Conservation (phyloP, 2,329 filamentous ascomycete species). For the Verticillium klebahnii region DNA sequence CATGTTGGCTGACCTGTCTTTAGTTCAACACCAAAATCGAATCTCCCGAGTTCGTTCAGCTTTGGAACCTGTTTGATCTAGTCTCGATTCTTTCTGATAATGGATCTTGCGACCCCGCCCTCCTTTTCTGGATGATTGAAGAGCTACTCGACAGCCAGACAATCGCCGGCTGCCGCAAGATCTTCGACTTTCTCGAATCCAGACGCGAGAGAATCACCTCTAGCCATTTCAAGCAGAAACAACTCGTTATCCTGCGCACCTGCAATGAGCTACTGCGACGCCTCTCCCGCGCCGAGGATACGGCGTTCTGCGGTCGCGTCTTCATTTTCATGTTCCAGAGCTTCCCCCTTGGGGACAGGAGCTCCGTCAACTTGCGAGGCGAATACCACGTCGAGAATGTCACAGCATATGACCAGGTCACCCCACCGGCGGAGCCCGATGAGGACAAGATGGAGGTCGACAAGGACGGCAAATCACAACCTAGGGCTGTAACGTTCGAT, state of each 20-base stretch:
- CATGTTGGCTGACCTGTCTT: conserved; percentile 6
- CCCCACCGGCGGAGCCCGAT: conserved; percentile 18
- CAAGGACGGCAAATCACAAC: conserved; percentile 25
- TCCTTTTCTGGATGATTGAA: conserved; percentile 88
- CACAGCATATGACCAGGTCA: conserved; percentile 68
- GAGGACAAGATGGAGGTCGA: conserved; percentile 65
- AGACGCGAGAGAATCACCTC: conserved; percentile 83
- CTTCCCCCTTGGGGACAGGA: conserved; percentile 93
- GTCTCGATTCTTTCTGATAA: conserved; percentile 83
- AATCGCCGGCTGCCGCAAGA: conserved; percentile 81
- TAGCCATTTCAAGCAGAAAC: conserved; percentile 75
- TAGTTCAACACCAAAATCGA: conserved; percentile 73
- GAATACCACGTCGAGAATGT: conserved; percentile 96
- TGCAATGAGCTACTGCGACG: conserved; percentile 94
- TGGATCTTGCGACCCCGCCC: conserved; percentile 69
- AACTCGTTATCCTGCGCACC: conserved; percentile 82
- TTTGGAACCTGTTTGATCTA: conserved; percentile 94
- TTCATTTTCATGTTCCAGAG: conserved; percentile 99
- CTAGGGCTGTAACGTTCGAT: conserved; percentile 41
- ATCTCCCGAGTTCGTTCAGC: conserved; percentile 69
- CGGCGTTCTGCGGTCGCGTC: conserved; percentile 93
- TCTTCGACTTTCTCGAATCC: conserved; percentile 95
- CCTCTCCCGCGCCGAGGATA: conserved; percentile 92
- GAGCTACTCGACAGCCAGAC: conserved; percentile 95
- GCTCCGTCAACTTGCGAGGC: conserved; percentile 91